phyloP scores from a whole-genome alignment of 2,329 filamentous ascomycete species.

The Dothideomycetidae sp. region DNA sequence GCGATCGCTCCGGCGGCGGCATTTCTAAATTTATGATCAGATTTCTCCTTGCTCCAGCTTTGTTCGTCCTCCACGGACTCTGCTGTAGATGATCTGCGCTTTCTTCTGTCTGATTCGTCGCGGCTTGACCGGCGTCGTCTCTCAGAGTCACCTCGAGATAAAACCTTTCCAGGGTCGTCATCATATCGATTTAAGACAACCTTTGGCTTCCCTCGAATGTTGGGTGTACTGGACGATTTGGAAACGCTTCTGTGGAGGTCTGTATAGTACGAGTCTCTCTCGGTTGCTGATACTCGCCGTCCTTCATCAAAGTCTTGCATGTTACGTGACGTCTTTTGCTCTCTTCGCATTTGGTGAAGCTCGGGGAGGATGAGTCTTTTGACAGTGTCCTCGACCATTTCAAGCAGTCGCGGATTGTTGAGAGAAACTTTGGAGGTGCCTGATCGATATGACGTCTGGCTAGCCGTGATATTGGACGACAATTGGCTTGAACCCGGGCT shows the following conservation, averaged over 20 bases:
- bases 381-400: constrained; percentile 83
- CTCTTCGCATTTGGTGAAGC: constrained; percentile 77
- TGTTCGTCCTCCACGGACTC: constrained; percentile 10
- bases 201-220: constrained; percentile 44
- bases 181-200: constrained; percentile 45
- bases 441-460: constrained; percentile 45
- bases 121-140: constrained; percentile 41
- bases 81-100: constrained; percentile 10
- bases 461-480: constrained; percentile 41
- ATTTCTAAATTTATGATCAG: constrained; percentile 32
- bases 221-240: constrained; percentile 47
- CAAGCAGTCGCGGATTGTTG: constrained; percentile 80
- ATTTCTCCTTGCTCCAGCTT: constrained; percentile 36
- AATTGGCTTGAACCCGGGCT: constrained; percentile 48
- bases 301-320: constrained; percentile 54
- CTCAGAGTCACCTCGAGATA: constrained; percentile 40
- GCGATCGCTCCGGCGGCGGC: constrained; percentile 40
- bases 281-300: constrained; percentile 46
- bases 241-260: constrained; percentile 40
- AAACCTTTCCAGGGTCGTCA: constrained; percentile 42
- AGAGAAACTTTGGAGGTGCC: constrained; percentile 51
- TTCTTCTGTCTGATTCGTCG: constrained; percentile 19
- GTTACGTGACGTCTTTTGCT: constrained; percentile 65
- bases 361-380: constrained; percentile 81
- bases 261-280: constrained; percentile 35